These are phyloP conservation scores for Phytophthora melonis DNA, from an alignment of 352 stramenopile genomes.

Conservation along the genomic window DNA sequence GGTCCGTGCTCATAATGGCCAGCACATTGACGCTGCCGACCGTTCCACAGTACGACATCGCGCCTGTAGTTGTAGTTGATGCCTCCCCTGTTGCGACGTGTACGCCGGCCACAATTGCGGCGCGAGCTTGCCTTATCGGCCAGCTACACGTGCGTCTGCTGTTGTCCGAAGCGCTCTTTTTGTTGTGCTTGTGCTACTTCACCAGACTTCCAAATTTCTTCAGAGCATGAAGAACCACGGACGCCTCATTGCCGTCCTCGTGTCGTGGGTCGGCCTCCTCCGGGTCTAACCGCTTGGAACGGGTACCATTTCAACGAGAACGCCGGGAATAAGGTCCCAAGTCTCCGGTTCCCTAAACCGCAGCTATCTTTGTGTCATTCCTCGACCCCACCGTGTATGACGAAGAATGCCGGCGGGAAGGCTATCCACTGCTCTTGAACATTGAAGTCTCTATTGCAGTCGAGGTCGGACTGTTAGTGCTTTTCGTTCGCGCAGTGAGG, in stretches of 20 bases:
- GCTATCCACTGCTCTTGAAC: not conserved
- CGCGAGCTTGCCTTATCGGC: not conserved
- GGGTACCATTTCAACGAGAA: conserved; percentile 16
- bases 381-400: not conserved
- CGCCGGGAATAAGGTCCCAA: conserved; percentile 22
- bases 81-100: not conserved
- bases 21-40: conserved; percentile 77
- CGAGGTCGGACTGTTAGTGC: not conserved
- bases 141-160: conserved; percentile 4
- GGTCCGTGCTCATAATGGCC: conserved; percentile 71
- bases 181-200: conserved; percentile 2
- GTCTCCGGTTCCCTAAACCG: not conserved
- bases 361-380: not conserved
- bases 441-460: not conserved
- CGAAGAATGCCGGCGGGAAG: not conserved
- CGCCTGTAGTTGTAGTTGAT: conserved; percentile 1
- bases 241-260: conserved; percentile 20
- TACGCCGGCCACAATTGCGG: conserved; percentile 6
- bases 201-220: not conserved
- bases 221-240: not conserved
- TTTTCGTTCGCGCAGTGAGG: not conserved
- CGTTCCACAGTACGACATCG: conserved; percentile 64
- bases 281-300: conserved; percentile 4
- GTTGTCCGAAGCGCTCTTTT: conserved; percentile 13
- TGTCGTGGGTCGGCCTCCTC: conserved; percentile 11